Conservation (phyloP, 2,329 filamentous ascomycete genomes). For the Pseudogymnoascus sp. region DNA sequence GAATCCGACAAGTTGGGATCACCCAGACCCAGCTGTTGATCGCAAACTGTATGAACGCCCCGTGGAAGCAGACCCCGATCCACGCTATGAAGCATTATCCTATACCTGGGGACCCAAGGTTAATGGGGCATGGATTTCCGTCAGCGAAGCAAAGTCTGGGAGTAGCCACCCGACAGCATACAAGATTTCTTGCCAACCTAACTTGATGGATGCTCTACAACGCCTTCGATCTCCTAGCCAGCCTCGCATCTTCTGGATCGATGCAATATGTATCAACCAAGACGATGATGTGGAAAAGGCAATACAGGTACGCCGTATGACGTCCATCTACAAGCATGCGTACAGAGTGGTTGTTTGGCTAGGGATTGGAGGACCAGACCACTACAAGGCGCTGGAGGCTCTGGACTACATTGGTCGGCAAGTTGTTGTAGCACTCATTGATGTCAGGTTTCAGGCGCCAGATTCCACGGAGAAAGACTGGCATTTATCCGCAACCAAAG, state of each 20-base stretch:
- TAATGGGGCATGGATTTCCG: not conserved
- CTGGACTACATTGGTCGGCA: not conserved
- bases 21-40: not conserved
- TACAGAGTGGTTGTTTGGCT: slow-evolving; percentile 20
- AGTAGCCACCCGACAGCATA: not conserved
- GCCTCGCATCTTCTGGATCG: slow-evolving; percentile 20
- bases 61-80: not conserved
- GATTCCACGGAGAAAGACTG: not conserved
- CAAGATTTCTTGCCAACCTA: slow-evolving; percentile 15
- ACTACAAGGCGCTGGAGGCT: not conserved
- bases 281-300: slow-evolving; percentile 18
- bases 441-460: not conserved
- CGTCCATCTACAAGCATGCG: slow-evolving; percentile 21
- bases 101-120: slow-evolving; percentile 19
- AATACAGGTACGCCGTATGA: slow-evolving; percentile 20
- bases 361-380: not conserved
- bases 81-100: slow-evolving; percentile 21
- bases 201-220: slow-evolving; percentile 18
- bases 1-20: not conserved
- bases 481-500: not conserved
- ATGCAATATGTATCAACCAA: slow-evolving; percentile 14
- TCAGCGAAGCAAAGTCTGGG: not conserved
- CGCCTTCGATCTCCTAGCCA: slow-evolving; percentile 16
- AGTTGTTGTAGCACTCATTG: not conserved
- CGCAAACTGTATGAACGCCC: not conserved